A percentile compares a stretch with the other conserved stretches of the same genome.
phyloP scores from a whole-genome alignment of 306 rosid species.

The Mimosa bimucronata region DNA sequence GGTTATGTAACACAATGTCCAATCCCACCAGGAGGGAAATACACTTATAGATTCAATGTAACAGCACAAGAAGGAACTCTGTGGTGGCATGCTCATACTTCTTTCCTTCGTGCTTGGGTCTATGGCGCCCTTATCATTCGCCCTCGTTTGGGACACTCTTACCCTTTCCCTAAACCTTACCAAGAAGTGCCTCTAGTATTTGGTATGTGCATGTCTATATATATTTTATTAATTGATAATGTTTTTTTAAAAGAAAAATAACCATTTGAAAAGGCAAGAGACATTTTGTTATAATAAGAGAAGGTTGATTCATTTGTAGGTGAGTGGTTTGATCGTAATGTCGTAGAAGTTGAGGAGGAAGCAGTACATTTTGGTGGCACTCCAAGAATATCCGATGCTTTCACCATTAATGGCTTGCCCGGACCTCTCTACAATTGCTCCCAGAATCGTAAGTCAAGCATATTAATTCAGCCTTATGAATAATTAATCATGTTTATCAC shows the following conservation, averaged over 20 bases:
- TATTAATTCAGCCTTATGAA: neutral
- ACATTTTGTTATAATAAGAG: neutral
- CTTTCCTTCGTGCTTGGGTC: conserved; percentile 64
- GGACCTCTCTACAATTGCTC: conserved; percentile 58
- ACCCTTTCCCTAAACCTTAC: conserved; percentile 43
- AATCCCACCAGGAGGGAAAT: conserved; percentile 39
- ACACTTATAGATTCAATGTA: conserved; percentile 50
- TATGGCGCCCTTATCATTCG: conserved; percentile 58
- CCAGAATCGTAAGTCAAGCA: conserved; percentile 20
- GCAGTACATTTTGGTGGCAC: conserved; percentile 29
- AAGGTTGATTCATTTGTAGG: conserved; percentile 36
- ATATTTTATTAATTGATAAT: neutral
- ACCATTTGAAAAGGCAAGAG: too few relatives aligned
- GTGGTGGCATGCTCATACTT: conserved; percentile 66
- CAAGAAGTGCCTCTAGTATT: conserved; percentile 52
- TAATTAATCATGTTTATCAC: too few relatives aligned
- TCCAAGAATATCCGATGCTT: conserved; percentile 47
- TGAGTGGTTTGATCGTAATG: conserved; percentile 66
- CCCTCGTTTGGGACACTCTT: conserved; percentile 34
- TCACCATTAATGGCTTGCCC: conserved; percentile 57
- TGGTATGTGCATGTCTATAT: conserved; percentile 21
- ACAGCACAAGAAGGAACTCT: conserved; percentile 62
- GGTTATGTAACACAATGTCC: conserved; percentile 57
- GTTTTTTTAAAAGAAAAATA: too few relatives aligned
- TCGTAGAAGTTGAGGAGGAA: conserved; percentile 45